Conservation (phyloP, 345 rosid species). For the Eucalyptus pauciflora region DNA sequence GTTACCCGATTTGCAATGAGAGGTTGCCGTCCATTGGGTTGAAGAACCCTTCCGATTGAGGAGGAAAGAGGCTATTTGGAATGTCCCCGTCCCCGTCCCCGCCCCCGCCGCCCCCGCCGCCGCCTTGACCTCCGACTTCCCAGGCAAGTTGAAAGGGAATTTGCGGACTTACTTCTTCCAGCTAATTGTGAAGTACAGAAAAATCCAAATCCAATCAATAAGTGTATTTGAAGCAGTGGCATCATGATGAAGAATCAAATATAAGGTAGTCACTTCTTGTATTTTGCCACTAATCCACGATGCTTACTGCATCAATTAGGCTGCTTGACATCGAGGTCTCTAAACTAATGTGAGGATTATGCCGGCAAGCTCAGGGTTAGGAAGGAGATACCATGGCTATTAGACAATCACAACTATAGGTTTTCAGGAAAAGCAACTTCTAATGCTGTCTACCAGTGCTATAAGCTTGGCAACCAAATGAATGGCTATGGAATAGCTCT, state of each 20-base stretch:
- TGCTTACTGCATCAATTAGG: not conserved
- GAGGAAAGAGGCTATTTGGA: constrained; percentile 7
- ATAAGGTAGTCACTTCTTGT: not conserved
- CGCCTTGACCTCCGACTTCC: constrained; percentile 6
- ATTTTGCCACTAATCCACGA: not conserved
- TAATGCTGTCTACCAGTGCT: not conserved
- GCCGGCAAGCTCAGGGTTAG: not conserved
- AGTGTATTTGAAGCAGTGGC: not conserved
- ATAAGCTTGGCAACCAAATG: not conserved
- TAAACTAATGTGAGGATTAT: not conserved
- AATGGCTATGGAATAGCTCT: not conserved
- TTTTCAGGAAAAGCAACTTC: not conserved
- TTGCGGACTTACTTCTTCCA: constrained; percentile 27
- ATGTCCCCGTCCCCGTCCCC: not conserved
- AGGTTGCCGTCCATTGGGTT: constrained; percentile 21
- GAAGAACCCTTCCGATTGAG: constrained; percentile 32
- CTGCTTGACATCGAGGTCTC: not conserved
- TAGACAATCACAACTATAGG: not conserved
- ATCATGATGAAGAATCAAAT: not conserved
- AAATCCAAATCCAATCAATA: not conserved
- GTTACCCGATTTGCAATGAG: constrained; percentile 43
- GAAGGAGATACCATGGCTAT: not conserved
- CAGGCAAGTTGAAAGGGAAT: constrained; percentile 21
- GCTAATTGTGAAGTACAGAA: constrained; percentile 1
- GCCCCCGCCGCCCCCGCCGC: not conserved